Evolutionary conservation across 2,329 filamentous ascomycete species (phyloP), one percentile per base, ranked within the genome.

Genomic region (Ophiocordyceps sinensis): DNA sequence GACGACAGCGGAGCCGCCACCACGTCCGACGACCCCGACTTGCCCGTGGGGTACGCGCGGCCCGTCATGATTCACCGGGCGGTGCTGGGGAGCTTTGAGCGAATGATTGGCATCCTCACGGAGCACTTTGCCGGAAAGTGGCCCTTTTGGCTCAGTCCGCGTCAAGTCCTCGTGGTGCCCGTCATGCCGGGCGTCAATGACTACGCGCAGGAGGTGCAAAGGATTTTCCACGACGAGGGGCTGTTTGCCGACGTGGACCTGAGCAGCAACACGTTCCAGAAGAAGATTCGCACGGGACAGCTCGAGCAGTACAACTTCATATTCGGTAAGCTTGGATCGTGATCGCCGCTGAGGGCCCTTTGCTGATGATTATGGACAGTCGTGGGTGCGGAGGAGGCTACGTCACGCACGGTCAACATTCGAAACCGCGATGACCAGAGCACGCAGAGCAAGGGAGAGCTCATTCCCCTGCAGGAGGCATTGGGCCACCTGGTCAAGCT

Each of bases 21-120:
- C 28, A 59, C 61, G 44, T 70, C 73, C 53, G 61, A 60, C 46
- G 67, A 66, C 38, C 53, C 56, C 12, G 66, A 70, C 10, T 64
- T 83, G 43, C 73, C 77, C 8, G 71, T 76, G 14, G 81, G 85
- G 47, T 87, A 82, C 54, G 79, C 82, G 17, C 77, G 84, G 23
- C 85, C 85, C 15, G 85, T 91, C 58, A 88, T 91, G 76, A 84
- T 91, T 45, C 85, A 91, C 62, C 80, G 85, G 51, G 85, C 85
- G 47, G 84, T 91, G 49, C 72, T 77, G 53, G 81, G 83, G 58
- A 72, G 81, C 60, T 73, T 87, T 58, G 70, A 75, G 60, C 65
- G 70, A 43, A 74, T 75, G 63, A 71, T 84, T 54, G 85, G 77
- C 49, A 86, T 89, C 49, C 69, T 89, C 45, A 84, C 76, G 37